Conservation (phyloP, 345 rosid species). For the Brassica rapa region DNA sequence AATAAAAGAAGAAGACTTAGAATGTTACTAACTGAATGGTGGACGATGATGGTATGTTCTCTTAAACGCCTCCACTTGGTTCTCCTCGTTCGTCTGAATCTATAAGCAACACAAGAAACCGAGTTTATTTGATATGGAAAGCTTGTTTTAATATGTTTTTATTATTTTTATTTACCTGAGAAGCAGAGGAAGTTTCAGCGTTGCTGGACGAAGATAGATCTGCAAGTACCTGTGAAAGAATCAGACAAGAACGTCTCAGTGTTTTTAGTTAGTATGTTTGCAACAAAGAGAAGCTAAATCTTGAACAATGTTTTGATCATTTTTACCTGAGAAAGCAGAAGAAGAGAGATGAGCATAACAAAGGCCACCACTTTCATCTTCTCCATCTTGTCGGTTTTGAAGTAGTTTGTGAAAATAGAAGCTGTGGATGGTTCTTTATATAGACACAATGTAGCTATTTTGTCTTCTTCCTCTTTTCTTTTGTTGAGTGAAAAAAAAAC, state of each 20-base stretch:
- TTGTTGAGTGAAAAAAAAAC: neutral
- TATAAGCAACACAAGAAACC: constrained; percentile 16
- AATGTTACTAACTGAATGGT: constrained; percentile 27
- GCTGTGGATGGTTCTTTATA: constrained; percentile 30
- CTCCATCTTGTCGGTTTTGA: constrained; percentile 25
- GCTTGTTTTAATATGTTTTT: neutral
- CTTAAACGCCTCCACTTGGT: constrained; percentile 32
- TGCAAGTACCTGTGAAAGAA: constrained; percentile 31
- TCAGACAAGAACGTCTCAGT: neutral
- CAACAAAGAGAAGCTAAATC: neutral
- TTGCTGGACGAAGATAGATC: constrained; percentile 23
- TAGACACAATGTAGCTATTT: constrained; percentile 20
- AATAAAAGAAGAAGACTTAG: neutral
- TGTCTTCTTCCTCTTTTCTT: neutral
- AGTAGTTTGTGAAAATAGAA: constrained; percentile 17
- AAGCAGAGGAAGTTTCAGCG: constrained; percentile 28
- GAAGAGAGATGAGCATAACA: constrained; percentile 33
- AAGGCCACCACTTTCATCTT: constrained; percentile 24
- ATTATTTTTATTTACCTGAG: constrained; percentile 26
- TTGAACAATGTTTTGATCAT: constrained; percentile 2
- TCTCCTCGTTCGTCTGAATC: constrained; percentile 34
- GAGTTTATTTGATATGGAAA: neutral
- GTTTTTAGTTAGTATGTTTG: neutral
- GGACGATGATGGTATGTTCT: constrained; percentile 33
- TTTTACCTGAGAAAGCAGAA: constrained; percentile 34